Conservation (phyloP, 176 grass and related monocot species). For the Eremochloa ophiuroides region DNA sequence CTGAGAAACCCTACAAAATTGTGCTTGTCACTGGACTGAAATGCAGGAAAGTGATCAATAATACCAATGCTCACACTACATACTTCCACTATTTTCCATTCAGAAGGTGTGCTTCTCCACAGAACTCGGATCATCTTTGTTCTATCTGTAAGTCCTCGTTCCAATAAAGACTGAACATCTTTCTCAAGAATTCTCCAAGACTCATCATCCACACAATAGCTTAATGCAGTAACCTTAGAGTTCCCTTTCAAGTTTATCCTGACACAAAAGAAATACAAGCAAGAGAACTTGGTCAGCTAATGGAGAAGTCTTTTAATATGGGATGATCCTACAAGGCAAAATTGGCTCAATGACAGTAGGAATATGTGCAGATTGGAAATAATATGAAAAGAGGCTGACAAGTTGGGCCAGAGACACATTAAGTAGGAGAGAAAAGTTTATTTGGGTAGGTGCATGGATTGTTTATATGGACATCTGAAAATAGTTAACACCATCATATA, state of each 20-base stretch:
- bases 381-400: not conserved
- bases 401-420: not conserved
- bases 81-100: constrained; percentile 95
- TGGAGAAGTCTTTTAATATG: not conserved
- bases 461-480: not conserved
- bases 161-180: constrained; percentile 60
- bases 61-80: constrained; percentile 4
- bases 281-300: not conserved
- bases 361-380: constrained; percentile 10
- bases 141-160: constrained; percentile 85
- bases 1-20: constrained; percentile 67
- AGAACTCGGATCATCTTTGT: constrained; percentile 72
- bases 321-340: constrained; percentile 15
- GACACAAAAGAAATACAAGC: constrained; percentile 27
- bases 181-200: constrained; percentile 76
- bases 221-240: constrained; percentile 44
- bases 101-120: constrained; percentile 85
- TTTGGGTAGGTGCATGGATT: not conserved
- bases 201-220: constrained; percentile 82
- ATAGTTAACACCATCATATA: not conserved
- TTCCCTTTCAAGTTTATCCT: constrained; percentile 88
- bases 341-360: not conserved
- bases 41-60: not conserved
- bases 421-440: not conserved
- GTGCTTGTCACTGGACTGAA: constrained; percentile 28